A percentile compares a stretch with the other conserved stretches of the same genome.
phyloP scores from a whole-genome alignment of 2,329 filamentous ascomycete genomes.

The Scedosporium dehoogii region DNA sequence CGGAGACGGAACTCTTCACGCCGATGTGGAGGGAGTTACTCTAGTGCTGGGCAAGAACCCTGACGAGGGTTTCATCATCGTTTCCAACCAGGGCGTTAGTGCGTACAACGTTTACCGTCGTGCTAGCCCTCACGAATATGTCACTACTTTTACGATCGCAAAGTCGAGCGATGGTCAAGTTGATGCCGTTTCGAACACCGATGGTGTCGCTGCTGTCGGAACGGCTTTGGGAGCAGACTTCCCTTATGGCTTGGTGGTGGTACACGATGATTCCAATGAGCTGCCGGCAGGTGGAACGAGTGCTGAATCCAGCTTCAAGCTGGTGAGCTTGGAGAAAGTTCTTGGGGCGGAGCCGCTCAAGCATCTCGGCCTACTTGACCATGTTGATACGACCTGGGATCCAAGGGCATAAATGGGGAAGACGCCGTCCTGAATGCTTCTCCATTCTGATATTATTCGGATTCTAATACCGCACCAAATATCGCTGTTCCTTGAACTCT shows the following conservation, averaged over 20 bases:
- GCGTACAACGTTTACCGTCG: constrained; percentile 41
- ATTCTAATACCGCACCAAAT: not conserved
- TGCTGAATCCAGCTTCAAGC: constrained; percentile 38
- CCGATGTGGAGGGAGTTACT: constrained; percentile 44
- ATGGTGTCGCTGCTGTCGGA: constrained; percentile 38
- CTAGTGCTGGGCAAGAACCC: constrained; percentile 34
- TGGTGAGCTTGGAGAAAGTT: constrained; percentile 31
- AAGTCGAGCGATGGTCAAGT: constrained; percentile 29
- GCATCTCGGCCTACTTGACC: not conserved
- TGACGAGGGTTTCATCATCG: constrained; percentile 37
- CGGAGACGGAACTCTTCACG: constrained; percentile 35
- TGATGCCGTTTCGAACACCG: constrained; percentile 43
- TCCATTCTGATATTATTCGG: too few species aligned
- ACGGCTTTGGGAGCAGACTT: constrained; percentile 29
- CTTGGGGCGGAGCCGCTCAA: constrained; percentile 17
- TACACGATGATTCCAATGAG: constrained; percentile 45
- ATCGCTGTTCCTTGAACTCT: not conserved
- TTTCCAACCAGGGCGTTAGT: constrained; percentile 42
- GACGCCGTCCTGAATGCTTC: too few species aligned
- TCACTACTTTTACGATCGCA: constrained; percentile 37
- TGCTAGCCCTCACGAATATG: constrained; percentile 35
- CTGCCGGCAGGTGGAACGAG: constrained; percentile 33
- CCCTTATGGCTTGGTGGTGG: constrained; percentile 34
- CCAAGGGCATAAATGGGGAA: not conserved
- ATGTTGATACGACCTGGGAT: constrained; percentile 2